Conservation (phyloP, 2,329 filamentous ascomycete species). For the Magnaporthiopsis poae region DNA sequence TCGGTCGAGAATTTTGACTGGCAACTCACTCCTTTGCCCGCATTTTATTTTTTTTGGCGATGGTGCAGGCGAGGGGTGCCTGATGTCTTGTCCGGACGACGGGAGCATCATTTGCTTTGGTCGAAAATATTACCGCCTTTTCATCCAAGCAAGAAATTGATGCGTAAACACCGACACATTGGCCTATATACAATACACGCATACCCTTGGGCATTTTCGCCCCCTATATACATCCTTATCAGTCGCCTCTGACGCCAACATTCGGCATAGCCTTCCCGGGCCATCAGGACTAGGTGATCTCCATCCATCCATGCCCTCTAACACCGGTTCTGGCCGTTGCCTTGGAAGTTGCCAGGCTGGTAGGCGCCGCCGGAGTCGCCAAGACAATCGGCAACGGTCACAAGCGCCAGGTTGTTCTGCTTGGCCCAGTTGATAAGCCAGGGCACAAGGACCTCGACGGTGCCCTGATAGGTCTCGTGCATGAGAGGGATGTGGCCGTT, state of each 20-base stretch:
- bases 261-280: background rate
- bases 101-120: no score
- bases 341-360: conserved; percentile 28
- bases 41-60: background rate
- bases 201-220: background rate
- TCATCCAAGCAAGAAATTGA: background rate
- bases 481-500: conserved; percentile 47
- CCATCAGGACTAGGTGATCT: no score
- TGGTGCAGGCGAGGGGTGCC: no score
- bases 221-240: background rate
- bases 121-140: background rate
- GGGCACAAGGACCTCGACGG: conserved; percentile 37
- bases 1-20: background rate
- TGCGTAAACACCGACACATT: background rate
- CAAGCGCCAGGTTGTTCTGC: conserved; percentile 36
- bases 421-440: conserved; percentile 43
- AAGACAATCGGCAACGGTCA: conserved; percentile 40
- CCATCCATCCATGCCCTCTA: conserved; percentile 8
- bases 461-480: conserved; percentile 43
- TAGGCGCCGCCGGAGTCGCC: conserved; percentile 31
- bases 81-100: no score
- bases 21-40: background rate
- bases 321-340: conserved; percentile 24
- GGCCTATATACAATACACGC: background rate
- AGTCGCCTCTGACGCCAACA: background rate